Evolutionary conservation across 176 grass and related monocot genomes (phyloP).

Genomic region (Aechmea fasciata): DNA sequence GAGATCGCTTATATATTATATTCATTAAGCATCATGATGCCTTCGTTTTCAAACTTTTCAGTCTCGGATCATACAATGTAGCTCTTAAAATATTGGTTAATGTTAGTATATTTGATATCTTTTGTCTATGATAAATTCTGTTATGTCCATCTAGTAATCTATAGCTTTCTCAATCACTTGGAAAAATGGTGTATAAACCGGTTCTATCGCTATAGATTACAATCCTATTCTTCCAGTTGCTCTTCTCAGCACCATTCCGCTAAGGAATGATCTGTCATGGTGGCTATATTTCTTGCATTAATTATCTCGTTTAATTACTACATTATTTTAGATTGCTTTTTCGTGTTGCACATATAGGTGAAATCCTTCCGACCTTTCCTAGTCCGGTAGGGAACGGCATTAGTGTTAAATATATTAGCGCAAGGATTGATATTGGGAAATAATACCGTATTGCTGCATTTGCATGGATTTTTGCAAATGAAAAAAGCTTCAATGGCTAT

Average conservation of each 20-base stretch:
- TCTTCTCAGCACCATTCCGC: too few species aligned
- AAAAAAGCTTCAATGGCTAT: conserved; percentile 22
- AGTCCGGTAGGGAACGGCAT: not conserved
- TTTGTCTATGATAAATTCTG: too few species aligned
- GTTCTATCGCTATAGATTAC: too few species aligned
- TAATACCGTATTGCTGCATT: not conserved
- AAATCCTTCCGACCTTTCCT: not conserved
- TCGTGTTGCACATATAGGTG: not conserved
- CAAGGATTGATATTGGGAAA: not conserved
- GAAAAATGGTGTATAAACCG: too few species aligned
- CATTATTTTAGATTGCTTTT: not conserved
- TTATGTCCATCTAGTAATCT: too few species aligned
- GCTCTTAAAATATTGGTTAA: too few species aligned
- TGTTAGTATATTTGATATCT: too few species aligned
- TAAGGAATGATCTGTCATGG: too few species aligned
- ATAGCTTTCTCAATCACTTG: too few species aligned
- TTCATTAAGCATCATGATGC: not conserved
- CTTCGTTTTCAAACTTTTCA: not conserved
- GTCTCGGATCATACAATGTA: not conserved
- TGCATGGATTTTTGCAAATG: not conserved
- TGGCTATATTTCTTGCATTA: too few species aligned
- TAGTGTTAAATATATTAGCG: not conserved
- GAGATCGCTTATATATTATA: not conserved
- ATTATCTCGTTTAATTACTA: not conserved
- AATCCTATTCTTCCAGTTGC: too few species aligned